Evolutionary conservation across 2,329 filamentous ascomycete genomes (phyloP).

Genomic region (Ophiocordyceps camponoti-floridani): DNA sequence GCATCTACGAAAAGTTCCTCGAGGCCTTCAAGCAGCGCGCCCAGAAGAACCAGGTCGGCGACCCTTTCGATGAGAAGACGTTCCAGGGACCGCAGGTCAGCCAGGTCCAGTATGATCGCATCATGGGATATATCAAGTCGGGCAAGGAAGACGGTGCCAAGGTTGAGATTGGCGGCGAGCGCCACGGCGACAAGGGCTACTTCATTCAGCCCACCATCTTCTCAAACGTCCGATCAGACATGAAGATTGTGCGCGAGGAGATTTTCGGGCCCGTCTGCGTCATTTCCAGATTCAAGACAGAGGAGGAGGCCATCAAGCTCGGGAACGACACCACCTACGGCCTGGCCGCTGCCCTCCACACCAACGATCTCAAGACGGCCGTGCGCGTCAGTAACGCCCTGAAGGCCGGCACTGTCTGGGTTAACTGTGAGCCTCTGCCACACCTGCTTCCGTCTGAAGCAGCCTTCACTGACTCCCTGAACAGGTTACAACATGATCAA

Average conservation of each 20-base stretch:
- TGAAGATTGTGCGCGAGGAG: conserved; percentile 87
- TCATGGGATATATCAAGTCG: conserved; percentile 65
- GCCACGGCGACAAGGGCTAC: conserved; percentile 61
- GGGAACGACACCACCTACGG: conserved; percentile 68
- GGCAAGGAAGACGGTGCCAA: conserved; percentile 41
- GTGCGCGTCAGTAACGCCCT: conserved; percentile 61
- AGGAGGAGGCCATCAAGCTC: conserved; percentile 58
- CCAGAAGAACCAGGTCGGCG: conserved; percentile 57
- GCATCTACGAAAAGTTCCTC: conserved; percentile 77
- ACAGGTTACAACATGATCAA: conserved; percentile 50
- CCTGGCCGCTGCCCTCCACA: conserved; percentile 71
- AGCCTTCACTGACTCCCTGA: not conserved
- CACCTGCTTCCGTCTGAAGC: not conserved
- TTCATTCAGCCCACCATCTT: conserved; percentile 90
- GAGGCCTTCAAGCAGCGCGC: conserved; percentile 64
- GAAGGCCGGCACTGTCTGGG: conserved; percentile 50
- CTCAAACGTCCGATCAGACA: conserved; percentile 59
- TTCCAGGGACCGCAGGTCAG: conserved; percentile 85
- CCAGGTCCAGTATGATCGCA: conserved; percentile 71
- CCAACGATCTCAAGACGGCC: conserved; percentile 64
- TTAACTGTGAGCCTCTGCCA: conserved; percentile 19
- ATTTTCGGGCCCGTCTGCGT: conserved; percentile 81
- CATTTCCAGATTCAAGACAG: conserved; percentile 71
- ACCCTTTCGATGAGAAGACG: conserved; percentile 61
- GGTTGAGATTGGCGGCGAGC: conserved; percentile 34